Percentiles rank a stretch among this genome's conserved stretches.
phyloP scores from a whole-genome alignment of 306 rosid genomes.

The Casuarina glauca region DNA sequence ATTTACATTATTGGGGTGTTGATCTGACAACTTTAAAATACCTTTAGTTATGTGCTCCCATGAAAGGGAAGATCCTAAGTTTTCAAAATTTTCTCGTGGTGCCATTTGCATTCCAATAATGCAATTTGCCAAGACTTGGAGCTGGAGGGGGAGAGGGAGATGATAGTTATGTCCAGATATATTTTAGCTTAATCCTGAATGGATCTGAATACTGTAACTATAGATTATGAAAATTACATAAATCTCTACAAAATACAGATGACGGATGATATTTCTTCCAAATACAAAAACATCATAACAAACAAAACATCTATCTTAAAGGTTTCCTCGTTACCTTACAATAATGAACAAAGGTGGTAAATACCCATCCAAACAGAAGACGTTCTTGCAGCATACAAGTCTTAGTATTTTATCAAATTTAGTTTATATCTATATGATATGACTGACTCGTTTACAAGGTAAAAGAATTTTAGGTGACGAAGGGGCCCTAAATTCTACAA shows the following conservation, averaged over 20 bases:
- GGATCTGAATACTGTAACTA: too few species aligned
- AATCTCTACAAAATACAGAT: too few species aligned
- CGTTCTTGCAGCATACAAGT: neutral
- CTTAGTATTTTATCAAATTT: neutral
- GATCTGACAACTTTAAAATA: slow-evolving; percentile 25
- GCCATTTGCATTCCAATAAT: slow-evolving; percentile 82
- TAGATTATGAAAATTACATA: too few species aligned
- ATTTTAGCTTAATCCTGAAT: neutral
- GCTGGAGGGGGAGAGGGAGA: slow-evolving; percentile 35
- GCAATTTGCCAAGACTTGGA: slow-evolving; percentile 76
- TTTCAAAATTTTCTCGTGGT: slow-evolving; percentile 72
- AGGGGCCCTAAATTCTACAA: slow-evolving; percentile 3
- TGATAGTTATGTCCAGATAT: slow-evolving; percentile 15
- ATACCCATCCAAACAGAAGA: neutral
- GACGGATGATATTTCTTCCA: too few species aligned
- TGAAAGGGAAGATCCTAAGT: slow-evolving; percentile 64
- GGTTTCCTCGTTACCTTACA: too few species aligned
- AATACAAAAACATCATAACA: too few species aligned
- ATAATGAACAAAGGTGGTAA: too few species aligned
- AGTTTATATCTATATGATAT: neutral
- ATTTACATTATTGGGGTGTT: neutral
- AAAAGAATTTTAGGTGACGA: neutral
- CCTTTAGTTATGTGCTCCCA: slow-evolving; percentile 96
- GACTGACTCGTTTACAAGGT: neutral
- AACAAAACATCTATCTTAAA: too few species aligned